Conservation (phyloP, 2,329 filamentous ascomycete species). For the Beauveria sp. region DNA sequence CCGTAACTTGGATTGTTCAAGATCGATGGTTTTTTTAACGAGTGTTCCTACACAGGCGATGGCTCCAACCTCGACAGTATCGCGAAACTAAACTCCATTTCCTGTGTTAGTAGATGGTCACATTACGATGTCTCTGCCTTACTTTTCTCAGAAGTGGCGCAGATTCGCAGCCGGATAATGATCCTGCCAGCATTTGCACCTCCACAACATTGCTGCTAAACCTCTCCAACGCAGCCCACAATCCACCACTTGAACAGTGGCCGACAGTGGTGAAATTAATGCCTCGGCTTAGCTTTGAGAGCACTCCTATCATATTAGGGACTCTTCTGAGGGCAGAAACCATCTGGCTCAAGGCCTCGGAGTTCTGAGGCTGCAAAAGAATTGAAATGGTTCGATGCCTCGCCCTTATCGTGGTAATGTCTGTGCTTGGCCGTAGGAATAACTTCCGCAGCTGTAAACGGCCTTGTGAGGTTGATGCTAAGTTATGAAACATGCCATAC, state of each 20-base stretch:
- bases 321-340: slow-evolving; percentile 58
- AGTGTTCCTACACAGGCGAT: slow-evolving; percentile 23
- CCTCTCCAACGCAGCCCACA: slow-evolving; percentile 64
- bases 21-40: slow-evolving; percentile 71
- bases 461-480: slow-evolving; percentile 74
- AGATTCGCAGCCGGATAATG: not conserved
- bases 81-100: not conserved
- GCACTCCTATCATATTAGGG: slow-evolving; percentile 63
- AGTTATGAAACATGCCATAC: slow-evolving; percentile 70
- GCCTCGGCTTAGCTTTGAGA: slow-evolving; percentile 70
- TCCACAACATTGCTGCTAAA: slow-evolving; percentile 56
- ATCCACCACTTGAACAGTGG: slow-evolving; percentile 52
- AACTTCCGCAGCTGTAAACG: slow-evolving; percentile 65
- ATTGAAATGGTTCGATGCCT: slow-evolving; percentile 63
- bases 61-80: not conserved
- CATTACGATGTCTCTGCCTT: slow-evolving; percentile 4
- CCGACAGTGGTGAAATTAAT: slow-evolving; percentile 46
- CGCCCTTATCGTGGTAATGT: slow-evolving; percentile 59
- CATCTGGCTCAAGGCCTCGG: slow-evolving; percentile 45
- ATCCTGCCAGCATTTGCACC: slow-evolving; percentile 50
- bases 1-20: slow-evolving; percentile 64
- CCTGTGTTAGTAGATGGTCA: not conserved
- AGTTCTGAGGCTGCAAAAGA: slow-evolving; percentile 62
- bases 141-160: not conserved
- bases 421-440: slow-evolving; percentile 70